Evolutionary conservation across 495 filamentous ascomycete genomes (phyloP).

Genomic region (Clohesyomyces aquaticus): DNA sequence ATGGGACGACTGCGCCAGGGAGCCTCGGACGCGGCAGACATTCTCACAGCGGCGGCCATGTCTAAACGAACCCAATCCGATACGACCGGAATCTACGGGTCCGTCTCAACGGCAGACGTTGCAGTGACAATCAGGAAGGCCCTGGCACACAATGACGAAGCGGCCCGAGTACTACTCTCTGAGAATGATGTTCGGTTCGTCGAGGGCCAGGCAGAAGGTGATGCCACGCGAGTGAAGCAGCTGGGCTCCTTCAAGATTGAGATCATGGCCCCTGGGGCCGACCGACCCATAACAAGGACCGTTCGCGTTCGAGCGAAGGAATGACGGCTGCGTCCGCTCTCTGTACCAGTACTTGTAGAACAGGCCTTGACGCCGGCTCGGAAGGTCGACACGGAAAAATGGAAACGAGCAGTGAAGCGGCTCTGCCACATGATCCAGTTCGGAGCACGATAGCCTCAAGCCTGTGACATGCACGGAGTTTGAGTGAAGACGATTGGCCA

Average conservation of each 20-base stretch:
- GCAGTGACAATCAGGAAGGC: slow-evolving; percentile 52
- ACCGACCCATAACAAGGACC: slow-evolving; percentile 50
- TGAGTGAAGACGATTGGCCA: background rate
- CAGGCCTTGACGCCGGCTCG: slow-evolving; percentile 19
- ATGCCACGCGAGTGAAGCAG: slow-evolving; percentile 52
- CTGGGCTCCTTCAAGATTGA: slow-evolving; percentile 60
- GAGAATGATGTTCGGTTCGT: slow-evolving; percentile 60
- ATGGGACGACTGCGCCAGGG: slow-evolving; percentile 10
- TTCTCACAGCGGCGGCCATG: slow-evolving; percentile 42
- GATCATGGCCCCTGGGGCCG: slow-evolving; percentile 56
- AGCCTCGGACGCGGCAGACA: slow-evolving; percentile 41
- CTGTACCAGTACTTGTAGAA: slow-evolving; percentile 28
- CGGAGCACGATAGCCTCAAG: slow-evolving; percentile 30
- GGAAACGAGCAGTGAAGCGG: slow-evolving; percentile 21
- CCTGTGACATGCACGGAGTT: no score
- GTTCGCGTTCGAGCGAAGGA: slow-evolving; percentile 49
- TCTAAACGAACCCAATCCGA: slow-evolving; percentile 33
- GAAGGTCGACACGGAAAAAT: slow-evolving; percentile 16
- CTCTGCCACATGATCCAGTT: no score
- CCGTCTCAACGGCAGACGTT: slow-evolving; percentile 60
- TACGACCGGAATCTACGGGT: slow-evolving; percentile 56
- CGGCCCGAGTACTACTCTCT: slow-evolving; percentile 53
- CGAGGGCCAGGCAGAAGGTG: slow-evolving; percentile 33
- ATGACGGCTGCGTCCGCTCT: background rate
- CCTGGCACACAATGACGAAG: slow-evolving; percentile 55